Evolutionary conservation across 345 rosid species (phyloP).

Genomic region (Abelmoschus esculentus): DNA sequence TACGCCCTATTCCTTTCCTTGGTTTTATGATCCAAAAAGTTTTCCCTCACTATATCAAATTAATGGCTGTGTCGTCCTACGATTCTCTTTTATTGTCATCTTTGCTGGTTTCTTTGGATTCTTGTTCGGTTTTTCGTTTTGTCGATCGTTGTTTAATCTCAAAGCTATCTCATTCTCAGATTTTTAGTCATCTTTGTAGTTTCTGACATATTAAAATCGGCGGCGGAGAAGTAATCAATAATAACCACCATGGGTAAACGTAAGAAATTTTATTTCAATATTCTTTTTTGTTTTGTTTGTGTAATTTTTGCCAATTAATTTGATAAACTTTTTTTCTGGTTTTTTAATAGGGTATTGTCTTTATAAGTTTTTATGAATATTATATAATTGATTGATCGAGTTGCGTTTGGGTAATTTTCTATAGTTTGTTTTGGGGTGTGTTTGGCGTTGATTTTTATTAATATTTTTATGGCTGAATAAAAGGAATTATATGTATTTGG

Average conservation of each 20-base stretch:
- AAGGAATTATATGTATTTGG: not conserved
- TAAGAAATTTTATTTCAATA: slow-evolving; percentile 19
- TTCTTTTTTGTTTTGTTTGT: not conserved
- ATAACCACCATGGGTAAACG: slow-evolving; percentile 62
- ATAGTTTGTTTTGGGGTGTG: not conserved
- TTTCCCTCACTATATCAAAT: slow-evolving; percentile 2
- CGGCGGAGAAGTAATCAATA: not conserved
- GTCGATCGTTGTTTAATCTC: slow-evolving; percentile 20
- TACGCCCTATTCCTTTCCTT: no score
- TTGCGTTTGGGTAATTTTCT: not conserved
- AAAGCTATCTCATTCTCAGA: slow-evolving; percentile 18
- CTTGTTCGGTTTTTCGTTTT: slow-evolving; percentile 23
- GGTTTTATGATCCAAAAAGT: not conserved
- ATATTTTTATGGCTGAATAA: not conserved
- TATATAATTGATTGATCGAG: not conserved
- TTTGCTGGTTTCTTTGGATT: slow-evolving; percentile 17
- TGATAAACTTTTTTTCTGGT: not conserved
- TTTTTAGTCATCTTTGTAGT: slow-evolving; percentile 30
- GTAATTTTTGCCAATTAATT: not conserved
- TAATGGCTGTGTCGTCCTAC: slow-evolving; percentile 56
- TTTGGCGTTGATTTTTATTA: not conserved
- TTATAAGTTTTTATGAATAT: not conserved
- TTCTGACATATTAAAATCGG: slow-evolving; percentile 16
- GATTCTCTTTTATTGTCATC: slow-evolving; percentile 17
- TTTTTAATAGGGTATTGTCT: not conserved